These are phyloP conservation scores for Boletus mariae DNA, from an alignment of 1,284 basidiomycete genomes.

Conservation along the genomic window DNA sequence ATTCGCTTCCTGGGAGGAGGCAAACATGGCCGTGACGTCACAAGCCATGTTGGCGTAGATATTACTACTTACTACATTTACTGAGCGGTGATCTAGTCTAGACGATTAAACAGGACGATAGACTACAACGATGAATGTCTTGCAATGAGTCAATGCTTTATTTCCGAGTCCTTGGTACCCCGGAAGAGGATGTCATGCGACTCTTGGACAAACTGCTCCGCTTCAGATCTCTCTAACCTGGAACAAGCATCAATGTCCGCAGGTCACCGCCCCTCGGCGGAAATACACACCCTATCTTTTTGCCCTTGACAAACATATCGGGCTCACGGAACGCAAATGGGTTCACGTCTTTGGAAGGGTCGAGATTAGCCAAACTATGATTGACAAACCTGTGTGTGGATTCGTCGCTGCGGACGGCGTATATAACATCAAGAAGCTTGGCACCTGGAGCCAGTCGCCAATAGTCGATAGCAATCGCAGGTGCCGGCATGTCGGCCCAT, in stretches of 20 bases:
- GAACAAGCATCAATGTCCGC: slow-evolving; percentile 15
- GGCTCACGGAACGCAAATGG: slow-evolving; percentile 92
- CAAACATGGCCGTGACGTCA: slow-evolving; percentile 23
- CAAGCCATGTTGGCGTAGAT: background rate
- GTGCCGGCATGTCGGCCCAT: slow-evolving; percentile 75
- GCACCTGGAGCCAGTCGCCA: slow-evolving; percentile 80
- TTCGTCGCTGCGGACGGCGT: slow-evolving; percentile 91
- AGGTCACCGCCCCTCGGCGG: background rate
- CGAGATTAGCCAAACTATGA: slow-evolving; percentile 85
- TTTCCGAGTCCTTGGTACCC: slow-evolving; percentile 19
- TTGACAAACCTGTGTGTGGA: slow-evolving; percentile 91
- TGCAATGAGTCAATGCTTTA: slow-evolving; percentile 24
- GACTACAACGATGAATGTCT: slow-evolving; percentile 3
- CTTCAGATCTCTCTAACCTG: slow-evolving; percentile 76
- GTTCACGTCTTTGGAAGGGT: slow-evolving; percentile 76
- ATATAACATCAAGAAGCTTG: slow-evolving; percentile 83
- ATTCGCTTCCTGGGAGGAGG: slow-evolving; percentile 3
- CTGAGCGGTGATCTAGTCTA: slow-evolving; percentile 24
- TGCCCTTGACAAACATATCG: slow-evolving; percentile 77
- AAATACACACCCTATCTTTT: slow-evolving; percentile 60
- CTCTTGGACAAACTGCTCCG: slow-evolving; percentile 60
- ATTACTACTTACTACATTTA: slow-evolving; percentile 2
- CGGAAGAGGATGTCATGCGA: slow-evolving; percentile 47
- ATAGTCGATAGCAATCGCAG: slow-evolving; percentile 90
- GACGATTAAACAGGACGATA: slow-evolving; percentile 11